A percentile compares a stretch with the other conserved stretches of the same genome.
Conservation (phyloP, 2,329 filamentous ascomycete genomes). For the Paramyrothecium sp. region DNA sequence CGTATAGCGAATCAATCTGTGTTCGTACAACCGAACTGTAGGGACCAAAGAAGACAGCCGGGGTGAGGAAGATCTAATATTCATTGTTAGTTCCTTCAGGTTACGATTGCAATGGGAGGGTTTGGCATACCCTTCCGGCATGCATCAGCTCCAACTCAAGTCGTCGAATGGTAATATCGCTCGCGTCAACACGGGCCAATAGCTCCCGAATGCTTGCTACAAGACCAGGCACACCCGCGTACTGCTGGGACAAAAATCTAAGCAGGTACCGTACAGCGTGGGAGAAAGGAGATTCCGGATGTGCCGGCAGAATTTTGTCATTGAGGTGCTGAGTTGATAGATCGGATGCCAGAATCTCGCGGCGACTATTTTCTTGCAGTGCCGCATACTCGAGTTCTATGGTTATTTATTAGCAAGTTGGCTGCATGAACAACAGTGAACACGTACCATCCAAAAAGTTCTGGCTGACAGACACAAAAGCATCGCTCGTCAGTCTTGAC, state of each 20-base stretch:
- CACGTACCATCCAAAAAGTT: slow-evolving; percentile 52
- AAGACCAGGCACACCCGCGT: slow-evolving; percentile 28
- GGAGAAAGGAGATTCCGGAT: slow-evolving; percentile 28
- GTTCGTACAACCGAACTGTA: slow-evolving; percentile 39
- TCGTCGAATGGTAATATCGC: slow-evolving; percentile 39
- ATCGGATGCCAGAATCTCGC: slow-evolving; percentile 36
- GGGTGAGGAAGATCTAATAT: slow-evolving; percentile 33
- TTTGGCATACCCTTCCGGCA: slow-evolving; percentile 46
- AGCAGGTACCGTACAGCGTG: slow-evolving; percentile 35
- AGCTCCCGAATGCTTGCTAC: slow-evolving; percentile 31
- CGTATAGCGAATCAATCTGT: slow-evolving; percentile 44
- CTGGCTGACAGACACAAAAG: slow-evolving; percentile 38
- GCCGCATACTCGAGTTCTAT: slow-evolving; percentile 47
- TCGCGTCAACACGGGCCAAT: slow-evolving; percentile 30
- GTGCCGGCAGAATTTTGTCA: slow-evolving; percentile 23
- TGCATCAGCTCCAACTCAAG: slow-evolving; percentile 52
- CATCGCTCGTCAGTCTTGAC: slow-evolving; percentile 31
- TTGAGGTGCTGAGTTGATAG: slow-evolving; percentile 40
- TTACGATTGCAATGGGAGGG: background rate
- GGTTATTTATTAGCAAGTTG: background rate
- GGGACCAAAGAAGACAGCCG: slow-evolving; percentile 34
- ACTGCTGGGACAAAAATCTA: slow-evolving; percentile 31
- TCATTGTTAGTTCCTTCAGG: slow-evolving; percentile 10
- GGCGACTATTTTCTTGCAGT: slow-evolving; percentile 24
- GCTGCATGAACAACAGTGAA: slow-evolving; percentile 2